phyloP scores from a whole-genome alignment of 352 stramenopile genomes.

The Phytophthora chlamydospora region DNA sequence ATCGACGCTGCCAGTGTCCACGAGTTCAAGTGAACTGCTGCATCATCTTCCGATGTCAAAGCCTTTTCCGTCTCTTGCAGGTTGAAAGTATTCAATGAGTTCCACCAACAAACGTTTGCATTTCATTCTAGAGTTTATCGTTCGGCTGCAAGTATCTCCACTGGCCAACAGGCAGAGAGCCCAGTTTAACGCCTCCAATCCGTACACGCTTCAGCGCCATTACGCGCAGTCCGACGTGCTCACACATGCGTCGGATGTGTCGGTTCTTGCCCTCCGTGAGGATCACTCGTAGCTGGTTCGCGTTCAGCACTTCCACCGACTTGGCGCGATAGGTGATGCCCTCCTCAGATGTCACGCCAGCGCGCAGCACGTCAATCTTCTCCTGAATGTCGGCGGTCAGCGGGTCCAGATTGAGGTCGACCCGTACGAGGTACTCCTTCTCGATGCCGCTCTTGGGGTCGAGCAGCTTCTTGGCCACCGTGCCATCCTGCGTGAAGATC shows the following conservation, averaged over 20 bases:
- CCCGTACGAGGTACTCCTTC: slow-evolving; percentile 88
- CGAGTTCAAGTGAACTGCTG: slow-evolving; percentile 41
- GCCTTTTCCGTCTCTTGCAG: too few relatives aligned
- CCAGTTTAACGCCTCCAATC: slow-evolving; percentile 90
- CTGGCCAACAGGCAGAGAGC: slow-evolving; percentile 66
- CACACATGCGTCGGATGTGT: slow-evolving; percentile 97
- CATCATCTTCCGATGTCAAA: neutral
- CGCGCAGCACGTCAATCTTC: slow-evolving; percentile 51
- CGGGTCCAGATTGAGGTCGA: slow-evolving; percentile 63
- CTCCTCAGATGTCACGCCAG: slow-evolving; percentile 61
- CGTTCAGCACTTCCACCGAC: slow-evolving; percentile 80
- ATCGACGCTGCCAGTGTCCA: slow-evolving; percentile 57
- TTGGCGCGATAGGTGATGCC: slow-evolving; percentile 78
- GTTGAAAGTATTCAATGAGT: neutral
- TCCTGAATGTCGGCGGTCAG: slow-evolving; percentile 34
- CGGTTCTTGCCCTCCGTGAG: slow-evolving; percentile 96
- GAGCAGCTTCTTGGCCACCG: slow-evolving; percentile 76
- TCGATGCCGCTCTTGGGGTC: slow-evolving; percentile 74
- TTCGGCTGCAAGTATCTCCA: slow-evolving; percentile 84
- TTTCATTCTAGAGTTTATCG: slow-evolving; percentile 53
- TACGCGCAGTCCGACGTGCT: slow-evolving; percentile 90
- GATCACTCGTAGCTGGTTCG: slow-evolving; percentile 86
- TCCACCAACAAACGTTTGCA: slow-evolving; percentile 5
- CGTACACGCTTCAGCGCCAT: slow-evolving; percentile 91
- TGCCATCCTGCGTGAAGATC: slow-evolving; percentile 84